A percentile compares a stretch with the other conserved stretches of the same genome.
Conservation (phyloP, 2,329 filamentous ascomycete genomes). For the Talaromyces sp. region DNA sequence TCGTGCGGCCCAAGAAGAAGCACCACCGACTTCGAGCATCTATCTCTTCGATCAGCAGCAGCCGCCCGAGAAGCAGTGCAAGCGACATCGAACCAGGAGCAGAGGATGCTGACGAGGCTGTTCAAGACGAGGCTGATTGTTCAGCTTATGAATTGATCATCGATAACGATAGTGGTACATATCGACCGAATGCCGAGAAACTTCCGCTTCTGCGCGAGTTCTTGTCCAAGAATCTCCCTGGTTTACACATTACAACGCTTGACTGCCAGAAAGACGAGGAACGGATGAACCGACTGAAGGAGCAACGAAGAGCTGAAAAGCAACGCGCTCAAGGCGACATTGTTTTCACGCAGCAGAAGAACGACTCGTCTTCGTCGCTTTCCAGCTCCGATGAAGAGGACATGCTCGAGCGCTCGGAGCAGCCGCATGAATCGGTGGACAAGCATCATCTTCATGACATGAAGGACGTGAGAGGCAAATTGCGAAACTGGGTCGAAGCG, state of each 20-base stretch:
- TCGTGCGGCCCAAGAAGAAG: conserved; percentile 65
- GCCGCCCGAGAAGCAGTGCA: not conserved
- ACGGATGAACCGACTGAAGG: conserved; percentile 69
- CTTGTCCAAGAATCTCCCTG: conserved; percentile 69
- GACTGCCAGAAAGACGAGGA: conserved; percentile 71
- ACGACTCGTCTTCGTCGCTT: conserved; percentile 38
- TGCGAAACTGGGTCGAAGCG: conserved; percentile 35
- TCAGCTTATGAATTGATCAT: conserved; percentile 78
- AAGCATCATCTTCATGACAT: conserved; percentile 31
- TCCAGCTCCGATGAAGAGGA: conserved; percentile 58
- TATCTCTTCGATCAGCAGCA: conserved; percentile 26
- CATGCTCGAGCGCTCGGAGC: conserved; percentile 44
- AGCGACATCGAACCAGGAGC: not conserved
- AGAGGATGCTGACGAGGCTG: not conserved
- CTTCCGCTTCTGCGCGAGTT: conserved; percentile 69
- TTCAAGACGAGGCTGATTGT: conserved; percentile 44
- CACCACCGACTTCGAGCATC: conserved; percentile 42
- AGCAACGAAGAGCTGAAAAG: conserved; percentile 69
- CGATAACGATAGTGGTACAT: conserved; percentile 93
- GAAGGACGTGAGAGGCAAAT: conserved; percentile 36
- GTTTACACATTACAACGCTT: conserved; percentile 67
- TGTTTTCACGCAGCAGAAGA: conserved; percentile 52
- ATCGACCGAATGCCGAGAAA: conserved; percentile 75
- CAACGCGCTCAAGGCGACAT: conserved; percentile 56
- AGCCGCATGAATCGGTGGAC: conserved; percentile 21